Conservation (phyloP, 2,329 filamentous ascomycete genomes). For the Endoconidiophora laricicola region DNA sequence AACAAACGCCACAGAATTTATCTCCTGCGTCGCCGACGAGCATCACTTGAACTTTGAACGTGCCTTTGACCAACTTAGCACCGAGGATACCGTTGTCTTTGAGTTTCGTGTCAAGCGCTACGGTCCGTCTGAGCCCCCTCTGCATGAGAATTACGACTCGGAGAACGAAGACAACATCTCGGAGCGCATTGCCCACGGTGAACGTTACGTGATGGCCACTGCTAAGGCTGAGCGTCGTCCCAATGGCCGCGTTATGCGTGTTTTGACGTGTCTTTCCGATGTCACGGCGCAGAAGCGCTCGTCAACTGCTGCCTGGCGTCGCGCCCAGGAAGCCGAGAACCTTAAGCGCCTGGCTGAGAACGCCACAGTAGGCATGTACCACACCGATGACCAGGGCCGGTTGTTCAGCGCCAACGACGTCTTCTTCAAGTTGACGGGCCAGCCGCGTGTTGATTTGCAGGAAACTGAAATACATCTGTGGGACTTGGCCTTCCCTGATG, state of each 20-base stretch:
- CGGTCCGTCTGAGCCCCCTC: neutral
- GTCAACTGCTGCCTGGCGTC: constrained; percentile 30
- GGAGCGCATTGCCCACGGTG: constrained; percentile 5
- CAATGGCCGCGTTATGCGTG: constrained; percentile 27
- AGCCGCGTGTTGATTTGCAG: constrained; percentile 27
- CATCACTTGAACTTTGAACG: constrained; percentile 25
- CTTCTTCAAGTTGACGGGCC: constrained; percentile 35
- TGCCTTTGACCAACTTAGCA: constrained; percentile 17
- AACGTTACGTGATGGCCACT: constrained; percentile 29
- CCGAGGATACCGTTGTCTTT: constrained; percentile 25
- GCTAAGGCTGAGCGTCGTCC: constrained; percentile 29
- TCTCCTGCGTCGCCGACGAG: constrained; percentile 30
- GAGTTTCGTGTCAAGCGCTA: constrained; percentile 28
- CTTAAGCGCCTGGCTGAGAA: constrained; percentile 37
- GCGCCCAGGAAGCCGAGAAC: constrained; percentile 35
- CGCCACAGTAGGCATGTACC: constrained; percentile 38
- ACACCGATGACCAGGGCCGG: constrained; percentile 33
- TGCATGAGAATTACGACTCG: neutral
- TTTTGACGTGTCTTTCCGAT: constrained; percentile 34
- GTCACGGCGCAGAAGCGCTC: constrained; percentile 33
- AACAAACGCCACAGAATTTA: constrained; percentile 21
- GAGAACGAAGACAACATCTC: constrained; percentile 12
- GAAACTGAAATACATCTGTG: constrained; percentile 27
- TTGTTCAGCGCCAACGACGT: constrained; percentile 35
- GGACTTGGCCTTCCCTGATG: constrained; percentile 27